phyloP scores from a whole-genome alignment of 2,329 filamentous ascomycete species.

The Colletotrichum lupini region DNA sequence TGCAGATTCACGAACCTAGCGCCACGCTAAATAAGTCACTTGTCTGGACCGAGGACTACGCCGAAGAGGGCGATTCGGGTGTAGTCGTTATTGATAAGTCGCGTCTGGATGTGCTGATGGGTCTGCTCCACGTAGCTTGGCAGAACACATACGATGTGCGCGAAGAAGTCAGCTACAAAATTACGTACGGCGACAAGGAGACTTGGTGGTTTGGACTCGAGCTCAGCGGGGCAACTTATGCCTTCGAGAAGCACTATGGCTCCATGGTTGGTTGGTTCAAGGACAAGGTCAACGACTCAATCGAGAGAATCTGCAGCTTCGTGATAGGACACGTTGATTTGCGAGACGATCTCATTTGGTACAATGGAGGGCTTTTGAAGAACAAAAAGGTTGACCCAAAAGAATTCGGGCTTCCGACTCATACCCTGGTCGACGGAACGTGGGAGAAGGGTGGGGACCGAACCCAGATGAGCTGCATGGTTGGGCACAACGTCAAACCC shows the following conservation, averaged over 20 bases:
- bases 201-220: conserved; percentile 58
- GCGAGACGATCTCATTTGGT: conserved; percentile 51
- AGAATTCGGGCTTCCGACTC: conserved; percentile 48
- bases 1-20: conserved; percentile 49
- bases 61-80: conserved; percentile 55
- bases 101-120: conserved; percentile 49
- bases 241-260: conserved; percentile 53
- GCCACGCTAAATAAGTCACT: conserved; percentile 45
- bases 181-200: conserved; percentile 58
- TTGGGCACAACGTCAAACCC: not conserved
- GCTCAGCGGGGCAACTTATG: conserved; percentile 48
- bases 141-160: conserved; percentile 54
- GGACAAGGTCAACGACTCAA: not conserved
- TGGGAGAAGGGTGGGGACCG: conserved; percentile 48
- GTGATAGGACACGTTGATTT: conserved; percentile 55
- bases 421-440: conserved; percentile 51
- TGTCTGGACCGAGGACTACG: conserved; percentile 51
- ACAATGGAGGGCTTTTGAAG: conserved; percentile 55
- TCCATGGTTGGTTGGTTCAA: conserved; percentile 50
- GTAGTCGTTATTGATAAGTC: conserved; percentile 54
- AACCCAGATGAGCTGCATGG: conserved; percentile 52
- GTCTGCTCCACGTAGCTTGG: conserved; percentile 54
- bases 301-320: conserved; percentile 49
- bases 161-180: conserved; percentile 51
- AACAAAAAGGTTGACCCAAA: conserved; percentile 47